phyloP scores from a whole-genome alignment of 345 rosid species.

The Camelina sativa region DNA sequence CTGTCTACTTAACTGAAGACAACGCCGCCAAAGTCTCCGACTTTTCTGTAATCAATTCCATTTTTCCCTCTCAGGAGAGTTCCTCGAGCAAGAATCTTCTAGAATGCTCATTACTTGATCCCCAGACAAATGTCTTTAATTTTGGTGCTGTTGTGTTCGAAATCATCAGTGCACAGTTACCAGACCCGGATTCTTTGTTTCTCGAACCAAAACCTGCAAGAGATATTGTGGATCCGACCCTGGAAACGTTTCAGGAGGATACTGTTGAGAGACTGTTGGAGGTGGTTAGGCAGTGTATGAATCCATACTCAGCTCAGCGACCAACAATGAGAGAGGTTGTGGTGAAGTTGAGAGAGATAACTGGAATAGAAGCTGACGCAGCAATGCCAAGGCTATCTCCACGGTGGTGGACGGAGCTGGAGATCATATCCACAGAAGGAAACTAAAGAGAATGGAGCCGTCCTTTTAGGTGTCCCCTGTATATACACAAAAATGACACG shows the following conservation, averaged over 20 bases:
- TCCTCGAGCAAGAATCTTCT: slow-evolving; percentile 49
- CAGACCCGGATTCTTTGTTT: slow-evolving; percentile 52
- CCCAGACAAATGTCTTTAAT: slow-evolving; percentile 59
- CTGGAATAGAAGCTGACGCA: slow-evolving; percentile 68
- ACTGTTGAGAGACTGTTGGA: slow-evolving; percentile 56
- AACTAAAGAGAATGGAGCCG: slow-evolving; percentile 41
- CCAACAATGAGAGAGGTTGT: slow-evolving; percentile 64
- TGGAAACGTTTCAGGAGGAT: slow-evolving; percentile 60
- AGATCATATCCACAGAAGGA: slow-evolving; percentile 68
- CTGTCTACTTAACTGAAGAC: slow-evolving; percentile 83
- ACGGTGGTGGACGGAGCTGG: slow-evolving; percentile 98
- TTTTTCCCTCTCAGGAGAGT: slow-evolving; percentile 51
- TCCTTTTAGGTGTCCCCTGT: slow-evolving; percentile 37
- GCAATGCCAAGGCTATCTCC: slow-evolving; percentile 82
- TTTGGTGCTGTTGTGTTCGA: slow-evolving; percentile 77
- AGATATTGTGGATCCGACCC: slow-evolving; percentile 74
- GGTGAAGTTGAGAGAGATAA: slow-evolving; percentile 69
- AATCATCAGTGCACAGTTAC: slow-evolving; percentile 76
- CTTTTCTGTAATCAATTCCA: slow-evolving; percentile 61
- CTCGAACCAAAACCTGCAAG: slow-evolving; percentile 49
- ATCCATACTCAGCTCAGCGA: slow-evolving; percentile 60
- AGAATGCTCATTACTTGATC: slow-evolving; percentile 52
- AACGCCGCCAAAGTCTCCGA: slow-evolving; percentile 95
- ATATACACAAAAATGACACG: slow-evolving; percentile 30
- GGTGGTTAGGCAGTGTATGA: slow-evolving; percentile 67